Evolutionary conservation across 129 eudicot genomes (phyloP), one percentile per base, ranked within the genome.

Genomic region (Arctium lappa): DNA sequence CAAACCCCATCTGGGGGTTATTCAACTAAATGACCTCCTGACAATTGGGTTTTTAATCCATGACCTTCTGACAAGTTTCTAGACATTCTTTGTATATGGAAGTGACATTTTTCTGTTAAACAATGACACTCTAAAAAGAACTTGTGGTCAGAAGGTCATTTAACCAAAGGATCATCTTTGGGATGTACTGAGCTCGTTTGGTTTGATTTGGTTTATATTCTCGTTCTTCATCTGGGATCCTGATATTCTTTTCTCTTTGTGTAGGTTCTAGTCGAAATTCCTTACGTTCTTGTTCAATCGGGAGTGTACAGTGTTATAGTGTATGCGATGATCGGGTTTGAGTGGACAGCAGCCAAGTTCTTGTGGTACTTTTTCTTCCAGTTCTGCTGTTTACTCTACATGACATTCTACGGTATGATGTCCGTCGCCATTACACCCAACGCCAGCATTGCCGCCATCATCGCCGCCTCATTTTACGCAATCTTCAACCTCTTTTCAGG

Each of bases 321-420:
- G n/a, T 89, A 86, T 16, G 38, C 92, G 12, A 89, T 86, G 92
- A 84, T 86, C 40, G 89, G 92, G 0, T 89, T 89, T 63, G 85
- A 89, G 1, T 89, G 92, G 92, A 84, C 86, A 0, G 86, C 70
- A 31, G 88, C 62, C 22, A 89, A 86, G 42, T 88, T 86, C 73
- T 31, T 81, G 8, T 88, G 89, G 91, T 82, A 82, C 44, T 0
- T 86, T 1, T 89, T 77, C 65, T 86, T 89, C 85, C 84, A 77
- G 22, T 84, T 86, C 72, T 84, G 84, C 8, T 86, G 86, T 11
- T 83, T 89, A 44, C 86, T 89, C 74, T 89, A 89, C 86, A 83
- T 89, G 79, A 87, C 85, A 29, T 85, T 29, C 76, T 87, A 81
- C 6, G 92, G 92, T 18, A 89, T 89, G 90, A 82, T 89, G 92